Evolutionary conservation across 805 yeast species (phyloP), one percentile per base, ranked within the genome.

Genomic region (Cyberlindnera euphorbiiphila): DNA sequence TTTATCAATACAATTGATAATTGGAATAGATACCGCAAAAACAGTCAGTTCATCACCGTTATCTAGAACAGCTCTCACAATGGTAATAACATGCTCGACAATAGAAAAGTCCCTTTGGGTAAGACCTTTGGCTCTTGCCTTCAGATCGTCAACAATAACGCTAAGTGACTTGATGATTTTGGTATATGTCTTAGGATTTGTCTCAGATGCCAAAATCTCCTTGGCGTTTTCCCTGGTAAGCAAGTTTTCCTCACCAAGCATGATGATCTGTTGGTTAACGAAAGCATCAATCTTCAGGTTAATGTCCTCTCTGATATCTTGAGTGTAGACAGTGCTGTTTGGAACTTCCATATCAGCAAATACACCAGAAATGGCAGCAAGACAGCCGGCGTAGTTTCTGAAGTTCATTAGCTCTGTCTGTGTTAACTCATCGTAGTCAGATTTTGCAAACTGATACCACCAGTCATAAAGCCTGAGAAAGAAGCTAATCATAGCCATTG

Each of bases 331-430:
- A 10, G 32, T 32, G 12, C 18, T 26, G 20, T 25, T 28, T 2
- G 48, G 52, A 25, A 43, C 36, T 32, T 56, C 59, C 22, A 58
- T 41, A 34, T 51, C 45, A 37, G 81, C 54, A 39, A 82, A 72
- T 12, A 79, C 68, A 29, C 94, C 87, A 34, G 85, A 73, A 0
- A 81, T 63, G 0, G 87, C 75, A 3, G 87, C 85, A 42, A 85
- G 57, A 42, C 81, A 78, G 8, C 91, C 93, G 2, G 87, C 78
- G 53, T 72, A 80, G 51, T 79, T 82, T 49, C 83, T 66, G 58
- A 78, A 77, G 18, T 76, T 71, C 9, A 64, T 49, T 30, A 59
- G 41, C 56, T 75, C 61, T 50, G 70, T 49, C 49, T 61, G 43
- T 34, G 58, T 50, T 6, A 61, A 36, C 20, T 49, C 51, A 25